phyloP scores from a whole-genome alignment of 768 basidiomycete species.

The Leccinum pellstonianum region DNA sequence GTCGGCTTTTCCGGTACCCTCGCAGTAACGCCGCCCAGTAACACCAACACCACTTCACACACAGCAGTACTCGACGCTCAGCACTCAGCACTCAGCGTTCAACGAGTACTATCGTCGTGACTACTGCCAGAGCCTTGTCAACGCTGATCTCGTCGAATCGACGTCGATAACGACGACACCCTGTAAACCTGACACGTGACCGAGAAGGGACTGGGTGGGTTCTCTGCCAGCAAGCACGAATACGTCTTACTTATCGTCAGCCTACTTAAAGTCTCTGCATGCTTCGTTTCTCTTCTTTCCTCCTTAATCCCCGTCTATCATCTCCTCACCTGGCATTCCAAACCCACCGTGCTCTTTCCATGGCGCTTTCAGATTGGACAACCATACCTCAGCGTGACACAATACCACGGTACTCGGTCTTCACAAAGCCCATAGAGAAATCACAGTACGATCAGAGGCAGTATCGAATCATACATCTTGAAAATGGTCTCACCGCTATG shows the following conservation, averaged over 20 bases:
- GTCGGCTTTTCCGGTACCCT: not conserved
- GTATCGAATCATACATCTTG: constrained; percentile 79
- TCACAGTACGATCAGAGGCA: constrained; percentile 76
- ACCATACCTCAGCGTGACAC: constrained; percentile 12
- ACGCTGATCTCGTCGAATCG: not conserved
- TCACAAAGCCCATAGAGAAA: constrained; percentile 60
- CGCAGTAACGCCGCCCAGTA: not conserved
- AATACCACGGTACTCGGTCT: constrained; percentile 51
- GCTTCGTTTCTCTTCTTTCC: constrained; percentile 15
- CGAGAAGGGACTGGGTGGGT: constrained; percentile 21
- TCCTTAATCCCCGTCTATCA: constrained; percentile 3
- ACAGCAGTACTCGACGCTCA: not conserved
- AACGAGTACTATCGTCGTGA: not conserved
- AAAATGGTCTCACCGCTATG: constrained; percentile 86
- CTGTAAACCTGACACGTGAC: constrained; percentile 17
- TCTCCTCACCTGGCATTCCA: constrained; percentile 6
- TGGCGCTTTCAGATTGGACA: constrained; percentile 25
- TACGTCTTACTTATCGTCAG: not conserved
- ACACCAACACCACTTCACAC: not conserved
- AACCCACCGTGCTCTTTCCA: constrained; percentile 20
- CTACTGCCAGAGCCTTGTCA: not conserved
- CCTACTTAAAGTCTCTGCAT: constrained; percentile 1
- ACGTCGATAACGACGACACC: not conserved
- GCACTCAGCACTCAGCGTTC: not conserved
- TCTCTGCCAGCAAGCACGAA: not conserved